A percentile compares a stretch with the other conserved stretches of the same genome.
phyloP scores from a whole-genome alignment of 2,329 filamentous ascomycete species.

The Colletotrichum melonis region DNA sequence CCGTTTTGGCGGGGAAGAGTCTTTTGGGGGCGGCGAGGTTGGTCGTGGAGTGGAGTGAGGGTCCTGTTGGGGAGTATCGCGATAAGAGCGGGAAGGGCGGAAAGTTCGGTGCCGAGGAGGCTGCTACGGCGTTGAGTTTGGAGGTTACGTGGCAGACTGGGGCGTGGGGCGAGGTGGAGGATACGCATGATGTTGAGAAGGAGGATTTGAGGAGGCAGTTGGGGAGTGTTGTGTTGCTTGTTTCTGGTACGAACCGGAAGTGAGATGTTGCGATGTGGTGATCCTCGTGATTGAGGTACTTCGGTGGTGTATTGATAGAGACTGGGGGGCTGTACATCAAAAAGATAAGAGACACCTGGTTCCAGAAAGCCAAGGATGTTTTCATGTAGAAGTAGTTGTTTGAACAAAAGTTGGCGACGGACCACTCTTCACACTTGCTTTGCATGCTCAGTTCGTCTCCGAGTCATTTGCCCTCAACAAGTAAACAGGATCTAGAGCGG shows the following conservation, averaged over 20 bases:
- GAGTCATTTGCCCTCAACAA: too few relatives aligned
- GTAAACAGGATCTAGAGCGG: too few relatives aligned
- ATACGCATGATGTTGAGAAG: constrained; percentile 95
- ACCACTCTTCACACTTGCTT: background rate
- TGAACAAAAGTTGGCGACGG: background rate
- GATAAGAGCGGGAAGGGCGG: constrained; percentile 36
- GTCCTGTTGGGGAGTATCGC: constrained; percentile 60
- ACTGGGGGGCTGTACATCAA: background rate
- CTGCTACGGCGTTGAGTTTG: constrained; percentile 79
- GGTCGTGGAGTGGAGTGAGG: constrained; percentile 86
- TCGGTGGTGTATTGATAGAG: background rate
- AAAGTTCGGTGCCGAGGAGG: constrained; percentile 84
- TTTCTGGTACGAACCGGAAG: constrained; percentile 66
- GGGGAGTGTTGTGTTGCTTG: constrained; percentile 85
- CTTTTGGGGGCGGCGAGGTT: constrained; percentile 81
- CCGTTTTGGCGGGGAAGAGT: constrained; percentile 87
- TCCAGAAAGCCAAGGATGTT: too few relatives aligned
- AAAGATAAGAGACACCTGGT: background rate
- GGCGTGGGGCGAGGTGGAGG: constrained; percentile 96
- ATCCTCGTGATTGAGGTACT: background rate
- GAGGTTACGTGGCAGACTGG: constrained; percentile 92
- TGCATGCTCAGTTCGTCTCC: too few relatives aligned
- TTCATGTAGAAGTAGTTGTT: background rate
- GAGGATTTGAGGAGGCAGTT: constrained; percentile 90
- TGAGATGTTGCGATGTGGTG: background rate